phyloP scores from a whole-genome alignment of 2,329 filamentous ascomycete genomes.

The Aspergillus sp. region DNA sequence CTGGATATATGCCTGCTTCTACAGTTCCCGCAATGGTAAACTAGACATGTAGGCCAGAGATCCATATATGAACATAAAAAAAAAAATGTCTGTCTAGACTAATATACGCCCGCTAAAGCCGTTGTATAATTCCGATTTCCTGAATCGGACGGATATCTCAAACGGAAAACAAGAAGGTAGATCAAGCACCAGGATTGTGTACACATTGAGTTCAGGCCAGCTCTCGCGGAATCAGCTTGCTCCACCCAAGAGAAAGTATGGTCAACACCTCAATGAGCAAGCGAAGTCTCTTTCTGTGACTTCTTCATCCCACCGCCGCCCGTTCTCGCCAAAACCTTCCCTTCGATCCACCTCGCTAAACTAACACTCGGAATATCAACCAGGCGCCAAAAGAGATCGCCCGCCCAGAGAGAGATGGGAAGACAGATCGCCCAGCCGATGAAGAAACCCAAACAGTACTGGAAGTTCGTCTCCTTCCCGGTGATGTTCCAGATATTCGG shows the following conservation, averaged over 20 bases:
- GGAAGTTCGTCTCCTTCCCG: conserved; percentile 44
- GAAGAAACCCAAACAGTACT: conserved; percentile 46
- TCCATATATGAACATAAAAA: neutral
- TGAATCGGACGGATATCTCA: neutral
- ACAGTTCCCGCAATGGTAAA: neutral
- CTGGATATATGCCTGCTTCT: neutral
- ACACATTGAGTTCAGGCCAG: neutral
- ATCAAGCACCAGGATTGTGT: neutral
- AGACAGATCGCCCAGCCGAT: conserved; percentile 47
- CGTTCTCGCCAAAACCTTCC: conserved; percentile 32
- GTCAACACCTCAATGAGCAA: conserved; percentile 14
- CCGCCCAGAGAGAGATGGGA: conserved; percentile 55
- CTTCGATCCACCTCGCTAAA: conserved; percentile 57
- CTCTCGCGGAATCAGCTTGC: neutral
- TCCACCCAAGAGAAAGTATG: conserved; percentile 1
- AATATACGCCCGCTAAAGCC: conserved; percentile 17
- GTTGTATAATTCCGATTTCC: neutral
- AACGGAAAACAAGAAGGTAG: neutral
- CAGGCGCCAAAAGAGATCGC: conserved; percentile 63
- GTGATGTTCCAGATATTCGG: conserved; percentile 45
- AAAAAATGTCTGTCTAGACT: neutral
- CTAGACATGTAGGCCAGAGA: neutral
- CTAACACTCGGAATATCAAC: conserved; percentile 58
- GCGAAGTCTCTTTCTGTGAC: conserved; percentile 11
- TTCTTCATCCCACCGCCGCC: conserved; percentile 12